phyloP scores from a whole-genome alignment of 345 rosid species.

The Eucalyptus sp. region DNA sequence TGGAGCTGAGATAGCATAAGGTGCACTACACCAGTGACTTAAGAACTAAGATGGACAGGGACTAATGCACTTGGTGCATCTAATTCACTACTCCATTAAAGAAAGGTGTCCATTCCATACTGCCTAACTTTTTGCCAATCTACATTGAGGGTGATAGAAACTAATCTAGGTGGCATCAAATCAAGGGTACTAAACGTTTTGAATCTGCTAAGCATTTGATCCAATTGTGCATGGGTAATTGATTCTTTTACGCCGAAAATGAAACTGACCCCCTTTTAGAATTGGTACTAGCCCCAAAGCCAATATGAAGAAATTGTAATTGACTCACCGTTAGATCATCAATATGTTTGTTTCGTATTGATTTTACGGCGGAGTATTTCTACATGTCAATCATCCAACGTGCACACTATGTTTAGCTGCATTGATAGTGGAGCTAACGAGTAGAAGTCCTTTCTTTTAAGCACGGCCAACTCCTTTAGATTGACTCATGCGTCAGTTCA shows the following conservation, averaged over 20 bases:
- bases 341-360: not conserved
- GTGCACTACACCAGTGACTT: too few species aligned
- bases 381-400: not conserved
- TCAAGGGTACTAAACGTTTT: not conserved
- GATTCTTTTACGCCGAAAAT: accelerated
- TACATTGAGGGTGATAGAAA: not conserved
- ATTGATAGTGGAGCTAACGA: not conserved
- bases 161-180: not conserved
- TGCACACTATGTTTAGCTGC: not conserved
- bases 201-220: too few species aligned
- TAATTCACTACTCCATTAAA: not conserved
- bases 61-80: not conserved
- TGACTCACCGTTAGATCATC: not conserved
- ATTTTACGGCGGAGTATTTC: not conserved
- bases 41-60: too few species aligned
- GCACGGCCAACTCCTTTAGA: not conserved
- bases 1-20: not conserved
- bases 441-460: not conserved
- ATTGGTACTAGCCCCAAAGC: not conserved
- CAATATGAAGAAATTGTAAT: not conserved
- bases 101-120: not conserved
- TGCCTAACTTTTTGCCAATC: not conserved
- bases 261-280: not conserved
- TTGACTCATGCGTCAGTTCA: not conserved
- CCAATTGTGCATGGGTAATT: too few species aligned